A percentile compares a stretch with the other conserved stretches of the same genome.
These are phyloP conservation scores for Colletotrichum somersetense DNA, from an alignment of 2,329 filamentous ascomycete genomes.

Conservation along the genomic window DNA sequence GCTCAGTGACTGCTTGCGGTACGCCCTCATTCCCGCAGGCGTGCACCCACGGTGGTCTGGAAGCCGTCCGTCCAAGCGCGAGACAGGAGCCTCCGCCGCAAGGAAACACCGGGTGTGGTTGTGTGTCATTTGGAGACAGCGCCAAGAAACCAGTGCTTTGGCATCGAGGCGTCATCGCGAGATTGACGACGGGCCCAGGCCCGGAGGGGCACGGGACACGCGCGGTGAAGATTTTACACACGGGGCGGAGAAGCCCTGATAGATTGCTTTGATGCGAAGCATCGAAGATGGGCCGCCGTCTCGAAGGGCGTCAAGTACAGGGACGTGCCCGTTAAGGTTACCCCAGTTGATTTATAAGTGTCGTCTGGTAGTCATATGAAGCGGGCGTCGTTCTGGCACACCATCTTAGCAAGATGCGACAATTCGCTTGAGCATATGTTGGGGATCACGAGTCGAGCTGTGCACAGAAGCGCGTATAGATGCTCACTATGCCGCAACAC, in stretches of 20 bases:
- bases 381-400: constrained; percentile 31
- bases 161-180: constrained; percentile 22
- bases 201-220: constrained; percentile 1
- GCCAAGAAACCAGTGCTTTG: constrained; percentile 30
- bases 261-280: constrained; percentile 2
- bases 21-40: neutral
- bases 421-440: constrained; percentile 31
- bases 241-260: constrained; percentile 23
- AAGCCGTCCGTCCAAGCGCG: neutral
- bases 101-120: constrained; percentile 4
- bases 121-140: constrained; percentile 16
- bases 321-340: constrained; percentile 13
- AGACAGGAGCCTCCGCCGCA: constrained; percentile 3
- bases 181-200: constrained; percentile 6
- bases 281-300: neutral
- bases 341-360: constrained; percentile 11
- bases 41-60: neutral
- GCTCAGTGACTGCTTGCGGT: neutral
- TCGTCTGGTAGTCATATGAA: constrained; percentile 20
- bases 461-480: neutral
- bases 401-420: constrained; percentile 37
- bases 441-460: constrained; percentile 21
- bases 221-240: neutral
- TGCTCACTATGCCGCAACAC: neutral
- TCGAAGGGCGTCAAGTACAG: neutral